phyloP scores from a whole-genome alignment of 1,139 yeast species.

The Candida mesenterica region DNA sequence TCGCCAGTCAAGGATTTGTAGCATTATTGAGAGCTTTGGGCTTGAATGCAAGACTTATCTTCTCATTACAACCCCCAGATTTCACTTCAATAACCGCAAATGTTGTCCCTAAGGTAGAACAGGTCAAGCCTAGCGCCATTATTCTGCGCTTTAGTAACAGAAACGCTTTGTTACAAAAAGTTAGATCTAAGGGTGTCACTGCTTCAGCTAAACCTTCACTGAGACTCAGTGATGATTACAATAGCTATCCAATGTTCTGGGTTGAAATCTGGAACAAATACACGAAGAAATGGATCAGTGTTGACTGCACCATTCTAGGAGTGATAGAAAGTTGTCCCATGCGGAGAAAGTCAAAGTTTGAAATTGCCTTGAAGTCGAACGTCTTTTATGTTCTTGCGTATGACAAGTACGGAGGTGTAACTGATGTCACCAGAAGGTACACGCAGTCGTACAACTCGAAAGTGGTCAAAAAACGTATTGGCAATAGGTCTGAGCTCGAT shows the following conservation, averaged over 20 bases:
- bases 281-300: constrained; percentile 73
- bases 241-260: constrained; percentile 76
- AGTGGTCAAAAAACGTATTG: constrained; percentile 69
- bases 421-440: constrained; percentile 87
- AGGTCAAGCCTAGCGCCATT: constrained; percentile 5
- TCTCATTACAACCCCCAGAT: constrained; percentile 89
- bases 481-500: constrained; percentile 53
- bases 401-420: constrained; percentile 60
- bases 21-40: constrained; percentile 70
- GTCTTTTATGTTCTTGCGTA: constrained; percentile 75
- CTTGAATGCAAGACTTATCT: constrained; percentile 69
- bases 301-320: constrained; percentile 63
- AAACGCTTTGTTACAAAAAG: constrained; percentile 9
- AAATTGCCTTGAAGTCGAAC: constrained; percentile 69
- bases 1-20: constrained; percentile 87
- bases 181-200: constrained; percentile 7
- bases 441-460: constrained; percentile 69
- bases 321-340: constrained; percentile 66
- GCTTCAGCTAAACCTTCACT: background rate
- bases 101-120: constrained; percentile 14
- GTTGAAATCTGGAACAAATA: constrained; percentile 88
- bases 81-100: constrained; percentile 44
- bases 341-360: constrained; percentile 59
- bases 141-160: constrained; percentile 4
- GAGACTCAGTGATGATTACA: constrained; percentile 4